Evolutionary conservation across 176 grass and related monocot genomes (phyloP), one percentile per base, ranked within the genome.

Genomic region (Ampelocalamus luodianensis): DNA sequence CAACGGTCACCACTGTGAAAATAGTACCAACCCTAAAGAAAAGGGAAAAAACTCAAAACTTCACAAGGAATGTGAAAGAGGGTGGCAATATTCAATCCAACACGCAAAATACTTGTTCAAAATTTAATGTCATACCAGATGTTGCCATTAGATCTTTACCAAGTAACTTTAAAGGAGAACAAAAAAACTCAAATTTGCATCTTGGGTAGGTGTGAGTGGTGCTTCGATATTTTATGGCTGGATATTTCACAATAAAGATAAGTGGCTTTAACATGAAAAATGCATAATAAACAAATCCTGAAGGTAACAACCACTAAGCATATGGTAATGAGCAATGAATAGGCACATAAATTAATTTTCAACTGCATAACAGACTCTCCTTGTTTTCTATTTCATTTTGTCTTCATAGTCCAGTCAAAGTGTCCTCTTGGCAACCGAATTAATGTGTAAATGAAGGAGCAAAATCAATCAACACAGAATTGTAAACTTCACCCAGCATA

Each of bases 21-120:
- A 87, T 93, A 94, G 71, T 92, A 95, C 96, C 93, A 95, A 69
- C 96, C 96, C 93, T 98, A 51, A 43, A 89, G 54, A 65, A 79
- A 79, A 44, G 13, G 34, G 39, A 10, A 64, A 77, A 82, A 78
- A 78, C 24, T 78, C 65, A 86, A 27, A 82, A 60, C 68, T 55
- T 40, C 60, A 43, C 22, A 72, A 79, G 10, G 27, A 69, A 23
- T 13, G 24, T 54, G 29, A 72, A 34, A 68, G 12, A 81, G 48
- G 50, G 16, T 70, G 42, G 16, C 4, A 49, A 17, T 38, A 65
- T 44, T 55, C 46, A 46, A 56, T 58, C 23, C 27, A 81, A 67
- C 37, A 59, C 40, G 50, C 24, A 27, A 81, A 60, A 65, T 71
- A 82, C 1, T 39, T 64, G 36, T 48, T 72, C 42, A 12, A 38